These are phyloP conservation scores for Leucocoprinus sp. DNA, from an alignment of 768 basidiomycete species.

Conservation along the genomic window DNA sequence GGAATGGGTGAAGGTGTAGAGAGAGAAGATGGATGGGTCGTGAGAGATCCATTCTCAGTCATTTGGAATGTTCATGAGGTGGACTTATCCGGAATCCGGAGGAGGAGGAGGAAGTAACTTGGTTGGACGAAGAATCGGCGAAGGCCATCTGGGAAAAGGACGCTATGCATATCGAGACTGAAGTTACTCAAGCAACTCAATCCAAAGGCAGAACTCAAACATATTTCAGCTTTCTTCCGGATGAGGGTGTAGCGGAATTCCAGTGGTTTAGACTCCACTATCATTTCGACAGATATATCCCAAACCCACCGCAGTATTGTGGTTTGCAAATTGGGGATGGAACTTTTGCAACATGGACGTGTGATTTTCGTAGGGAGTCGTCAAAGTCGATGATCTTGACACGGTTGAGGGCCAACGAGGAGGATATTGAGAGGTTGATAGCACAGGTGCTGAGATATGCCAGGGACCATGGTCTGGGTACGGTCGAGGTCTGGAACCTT, in stretches of 20 bases:
- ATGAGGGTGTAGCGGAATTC: constrained; percentile 22
- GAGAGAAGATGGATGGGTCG: constrained; percentile 32
- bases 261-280: constrained; percentile 17
- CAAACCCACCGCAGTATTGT: constrained; percentile 12
- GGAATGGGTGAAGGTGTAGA: constrained; percentile 13
- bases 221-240: constrained; percentile 20
- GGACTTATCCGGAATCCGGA: constrained; percentile 1
- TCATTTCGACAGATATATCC: constrained; percentile 15
- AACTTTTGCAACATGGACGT: constrained; percentile 22
- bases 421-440: constrained; percentile 26
- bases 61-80: constrained; percentile 23
- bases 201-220: neutral
- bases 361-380: constrained; percentile 14
- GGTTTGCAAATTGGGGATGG: constrained; percentile 11
- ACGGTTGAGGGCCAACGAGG: constrained; percentile 17
- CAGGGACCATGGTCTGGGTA: constrained; percentile 19
- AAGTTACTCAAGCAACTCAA: constrained; percentile 16
- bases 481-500: constrained; percentile 40
- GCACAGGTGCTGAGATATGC: constrained; percentile 21
- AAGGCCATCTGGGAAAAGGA: constrained; percentile 31
- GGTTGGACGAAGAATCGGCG: constrained; percentile 25
- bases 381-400: constrained; percentile 18
- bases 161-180: constrained; percentile 26
- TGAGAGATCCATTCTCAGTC: constrained; percentile 25
- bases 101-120: constrained; percentile 13